Percentiles rank a stretch among this genome's conserved stretches.
Conservation (phyloP, 805 yeast genomes). For the Teunomyces barrocoloradensis region DNA sequence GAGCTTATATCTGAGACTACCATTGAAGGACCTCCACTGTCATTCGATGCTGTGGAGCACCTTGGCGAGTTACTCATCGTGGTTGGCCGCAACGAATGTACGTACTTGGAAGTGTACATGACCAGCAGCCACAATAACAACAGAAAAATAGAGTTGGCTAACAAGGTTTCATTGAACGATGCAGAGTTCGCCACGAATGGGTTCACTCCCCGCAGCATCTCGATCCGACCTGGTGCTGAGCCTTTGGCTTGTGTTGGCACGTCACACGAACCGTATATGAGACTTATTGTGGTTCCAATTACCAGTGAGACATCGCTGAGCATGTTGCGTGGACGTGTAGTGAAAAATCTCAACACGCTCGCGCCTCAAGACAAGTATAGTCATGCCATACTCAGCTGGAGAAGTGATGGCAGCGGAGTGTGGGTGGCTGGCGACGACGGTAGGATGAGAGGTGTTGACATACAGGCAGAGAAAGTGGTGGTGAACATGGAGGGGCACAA, state of each 20-base stretch:
- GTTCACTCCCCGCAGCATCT: conserved; percentile 55
- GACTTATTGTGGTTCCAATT: conserved; percentile 56
- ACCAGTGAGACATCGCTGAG: conserved; percentile 22
- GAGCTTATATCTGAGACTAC: conserved; percentile 22
- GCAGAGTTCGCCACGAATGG: conserved; percentile 67
- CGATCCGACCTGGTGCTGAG: conserved; percentile 13
- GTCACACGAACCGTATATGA: conserved; percentile 74
- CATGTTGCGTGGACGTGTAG: conserved; percentile 25
- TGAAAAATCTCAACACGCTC: conserved; percentile 38
- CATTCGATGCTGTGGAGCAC: conserved; percentile 39
- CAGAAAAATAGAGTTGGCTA: conserved; percentile 12
- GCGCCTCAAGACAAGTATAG: conserved; percentile 72
- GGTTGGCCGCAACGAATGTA: conserved; percentile 59
- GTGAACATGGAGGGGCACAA: conserved; percentile 36
- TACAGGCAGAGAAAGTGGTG: conserved; percentile 36
- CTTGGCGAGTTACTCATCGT: conserved; percentile 39
- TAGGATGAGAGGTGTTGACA: conserved; percentile 54
- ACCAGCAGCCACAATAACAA: not conserved
- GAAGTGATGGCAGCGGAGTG: conserved; percentile 43
- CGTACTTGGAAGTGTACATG: conserved; percentile 49
- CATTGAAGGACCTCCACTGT: conserved; percentile 50
- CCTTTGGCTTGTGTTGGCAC: conserved; percentile 61
- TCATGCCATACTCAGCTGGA: conserved; percentile 47
- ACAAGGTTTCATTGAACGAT: conserved; percentile 62
- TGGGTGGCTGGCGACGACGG: conserved; percentile 78